Base-by-base conservation (phyloP, 345 rosid species). In the Rhizophora mangle region DNA sequence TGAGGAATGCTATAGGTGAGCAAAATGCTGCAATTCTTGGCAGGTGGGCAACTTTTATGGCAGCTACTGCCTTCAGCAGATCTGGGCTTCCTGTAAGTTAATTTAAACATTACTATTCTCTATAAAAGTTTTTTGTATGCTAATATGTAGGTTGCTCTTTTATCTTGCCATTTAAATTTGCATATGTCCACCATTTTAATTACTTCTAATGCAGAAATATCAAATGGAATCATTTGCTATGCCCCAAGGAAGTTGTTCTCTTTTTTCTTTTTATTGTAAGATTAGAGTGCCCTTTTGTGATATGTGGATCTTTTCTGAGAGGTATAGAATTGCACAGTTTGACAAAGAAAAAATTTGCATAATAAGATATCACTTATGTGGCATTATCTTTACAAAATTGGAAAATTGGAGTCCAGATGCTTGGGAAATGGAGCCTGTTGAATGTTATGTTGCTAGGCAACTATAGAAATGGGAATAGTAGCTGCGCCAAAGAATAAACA, bases 71-170 rank as follows among this genome's bases (percentile, higher is more conserved):
- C 78, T 87, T 86, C 74, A 79, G 79, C 65, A 89, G 92, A 82
- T 78, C 85, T 76, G 98, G 98, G 75, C 97, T 89, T 72, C 92
- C 96, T 76, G 98, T 93, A 87, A 86, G 93, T 85, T 80, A 69
- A 53, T 65, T 52, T 54, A 21, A 51, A 22, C 43, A 32, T 52
- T 16, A 59, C 63, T 49, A 15, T 56, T 57, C 49, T 58, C 60
- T 64, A 39, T 39, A 15, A 54, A 54, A 31, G 57, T 60, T 30
- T 54, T 27, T 31, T 55, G 22, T 63, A 51, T 58, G 31, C 64
- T 63, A 21, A 26, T 37, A 30, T 60, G 18, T 26, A 34, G 11
- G 29, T 11, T 66, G 13, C 13, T 47, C 27, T 26, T 52, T 21
- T 32, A 27, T 62, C 18, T 19, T 63, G 13, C 67, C 61, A 30